Evolutionary conservation across 176 grass and related monocot genomes (phyloP).

Genomic region (Oryza glaberrima): DNA sequence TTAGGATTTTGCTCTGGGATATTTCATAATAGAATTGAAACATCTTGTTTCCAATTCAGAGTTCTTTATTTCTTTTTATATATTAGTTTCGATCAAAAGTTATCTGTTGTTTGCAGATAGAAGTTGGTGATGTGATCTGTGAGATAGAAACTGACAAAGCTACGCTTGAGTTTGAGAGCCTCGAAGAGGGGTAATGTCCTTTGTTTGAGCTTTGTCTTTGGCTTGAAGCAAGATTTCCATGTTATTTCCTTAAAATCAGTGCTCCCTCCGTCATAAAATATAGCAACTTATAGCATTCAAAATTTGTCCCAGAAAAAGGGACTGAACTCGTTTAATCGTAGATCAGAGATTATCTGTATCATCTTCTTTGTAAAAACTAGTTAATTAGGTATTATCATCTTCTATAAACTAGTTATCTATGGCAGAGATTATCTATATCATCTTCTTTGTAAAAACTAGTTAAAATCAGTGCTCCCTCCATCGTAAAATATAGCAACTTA

Average conservation of each 20-base stretch:
- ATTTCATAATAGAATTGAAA: conserved; percentile 18
- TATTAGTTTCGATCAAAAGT: not conserved
- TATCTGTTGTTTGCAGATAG: conserved; percentile 67
- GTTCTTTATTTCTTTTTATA: conserved; percentile 6
- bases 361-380: too few species aligned
- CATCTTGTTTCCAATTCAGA: not conserved
- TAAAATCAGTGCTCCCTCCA: too few species aligned
- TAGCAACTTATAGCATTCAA: too few species aligned
- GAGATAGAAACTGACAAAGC: conserved; percentile 99
- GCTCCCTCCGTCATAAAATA: too few species aligned
- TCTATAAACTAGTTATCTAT: too few species aligned
- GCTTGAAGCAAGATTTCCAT: conserved; percentile 18
- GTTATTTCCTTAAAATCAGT: not conserved
- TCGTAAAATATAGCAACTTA: too few species aligned
- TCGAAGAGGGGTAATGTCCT: conserved; percentile 91
- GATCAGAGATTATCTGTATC: too few species aligned
- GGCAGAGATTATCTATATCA: too few species aligned
- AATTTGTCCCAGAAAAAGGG: too few species aligned
- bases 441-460: too few species aligned
- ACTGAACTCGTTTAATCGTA: too few species aligned
- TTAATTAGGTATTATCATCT: too few species aligned
- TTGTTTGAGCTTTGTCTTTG: conserved; percentile 4
- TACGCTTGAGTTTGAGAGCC: conserved; percentile 85
- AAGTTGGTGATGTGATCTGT: conserved; percentile 92
- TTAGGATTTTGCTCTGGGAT: conserved; percentile 39